Evolutionary conservation across 169 alveolate genomes (phyloP).

Genomic region (Eimeria praecox): DNA sequence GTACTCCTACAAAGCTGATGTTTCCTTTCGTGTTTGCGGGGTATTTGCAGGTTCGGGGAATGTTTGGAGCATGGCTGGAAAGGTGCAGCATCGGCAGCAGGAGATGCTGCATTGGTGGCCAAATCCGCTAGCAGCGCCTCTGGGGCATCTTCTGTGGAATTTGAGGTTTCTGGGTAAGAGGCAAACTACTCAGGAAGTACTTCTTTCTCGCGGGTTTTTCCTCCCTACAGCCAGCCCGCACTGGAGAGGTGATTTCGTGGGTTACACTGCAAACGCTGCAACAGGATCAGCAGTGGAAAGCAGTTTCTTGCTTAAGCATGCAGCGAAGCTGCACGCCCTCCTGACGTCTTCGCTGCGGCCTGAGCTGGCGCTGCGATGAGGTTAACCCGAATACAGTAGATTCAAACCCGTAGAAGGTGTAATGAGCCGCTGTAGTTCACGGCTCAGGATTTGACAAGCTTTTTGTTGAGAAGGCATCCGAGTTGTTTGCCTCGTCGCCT

Average conservation of each 20-base stretch:
- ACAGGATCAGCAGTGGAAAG: background rate
- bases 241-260: slow-evolving; percentile 34
- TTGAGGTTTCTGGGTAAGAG: background rate
- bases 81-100: slow-evolving; percentile 45
- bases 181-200: background rate
- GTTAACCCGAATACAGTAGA: background rate
- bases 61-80: background rate
- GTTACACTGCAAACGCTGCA: background rate
- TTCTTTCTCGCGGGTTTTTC: slow-evolving; percentile 14
- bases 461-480: background rate
- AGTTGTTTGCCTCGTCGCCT: background rate
- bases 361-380: slow-evolving; percentile 45
- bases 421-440: background rate
- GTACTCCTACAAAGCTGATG: background rate
- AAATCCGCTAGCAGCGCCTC: background rate
- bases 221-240: slow-evolving; percentile 26
- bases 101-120: background rate
- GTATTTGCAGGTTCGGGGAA: background rate
- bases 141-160: background rate
- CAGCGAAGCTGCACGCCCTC: slow-evolving; percentile 46
- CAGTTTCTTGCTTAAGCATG: slow-evolving; percentile 21
- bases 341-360: slow-evolving; percentile 18
- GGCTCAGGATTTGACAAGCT: background rate
- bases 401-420: background rate
- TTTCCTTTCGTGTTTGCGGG: background rate